phyloP scores from a whole-genome alignment of 345 rosid species.

The Eucalyptus sideroxylon region DNA sequence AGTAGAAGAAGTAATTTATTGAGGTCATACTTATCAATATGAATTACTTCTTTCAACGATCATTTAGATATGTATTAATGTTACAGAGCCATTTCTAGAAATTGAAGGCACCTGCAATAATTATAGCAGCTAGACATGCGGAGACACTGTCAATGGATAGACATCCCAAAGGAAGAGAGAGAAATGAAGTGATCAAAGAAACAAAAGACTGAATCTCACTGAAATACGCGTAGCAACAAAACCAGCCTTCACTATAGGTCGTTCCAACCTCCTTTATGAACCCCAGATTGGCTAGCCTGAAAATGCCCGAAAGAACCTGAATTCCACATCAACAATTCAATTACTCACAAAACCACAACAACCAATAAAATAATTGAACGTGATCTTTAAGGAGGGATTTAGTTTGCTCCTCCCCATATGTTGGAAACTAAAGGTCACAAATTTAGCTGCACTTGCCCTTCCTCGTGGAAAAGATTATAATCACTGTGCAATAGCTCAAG shows the following conservation, averaged over 20 bases:
- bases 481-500: not conserved
- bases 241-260: slow-evolving; percentile 76
- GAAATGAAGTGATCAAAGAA: not conserved
- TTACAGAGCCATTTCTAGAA: not conserved
- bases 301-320: slow-evolving; percentile 97
- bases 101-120: not conserved
- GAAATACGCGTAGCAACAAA: slow-evolving; percentile 92
- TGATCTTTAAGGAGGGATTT: not conserved
- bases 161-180: not conserved
- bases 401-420: not conserved
- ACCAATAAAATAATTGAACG: not conserved
- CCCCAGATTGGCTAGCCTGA: slow-evolving; percentile 93
- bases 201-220: slow-evolving; percentile 21
- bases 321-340: not conserved
- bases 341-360: not conserved
- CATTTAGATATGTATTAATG: not conserved
- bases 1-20: not conserved
- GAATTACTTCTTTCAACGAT: not conserved
- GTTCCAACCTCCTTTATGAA: slow-evolving; percentile 84
- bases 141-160: not conserved
- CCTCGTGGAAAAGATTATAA: not conserved
- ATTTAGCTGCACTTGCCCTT: not conserved
- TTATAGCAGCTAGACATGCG: not conserved
- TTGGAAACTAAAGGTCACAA: not conserved
- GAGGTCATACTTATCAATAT: not conserved